Evolutionary conservation across 2,329 filamentous ascomycete genomes (phyloP).

Genomic region (Exserohilum rostratum): DNA sequence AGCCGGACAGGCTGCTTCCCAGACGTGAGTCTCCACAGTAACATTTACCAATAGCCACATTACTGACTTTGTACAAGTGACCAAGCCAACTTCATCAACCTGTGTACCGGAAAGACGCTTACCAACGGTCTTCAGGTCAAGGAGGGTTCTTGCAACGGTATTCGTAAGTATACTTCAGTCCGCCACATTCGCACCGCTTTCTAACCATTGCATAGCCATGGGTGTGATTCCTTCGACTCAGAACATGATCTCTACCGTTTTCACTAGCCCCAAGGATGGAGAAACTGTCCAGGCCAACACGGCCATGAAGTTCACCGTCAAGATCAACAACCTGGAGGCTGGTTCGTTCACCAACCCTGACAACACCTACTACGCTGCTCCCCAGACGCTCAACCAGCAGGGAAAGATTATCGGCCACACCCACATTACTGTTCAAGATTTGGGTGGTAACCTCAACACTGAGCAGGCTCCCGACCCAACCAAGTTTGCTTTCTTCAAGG

Average conservation of each 20-base stretch:
- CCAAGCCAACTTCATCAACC: constrained; percentile 65
- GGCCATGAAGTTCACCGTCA: constrained; percentile 57
- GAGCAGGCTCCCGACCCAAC: constrained; percentile 48
- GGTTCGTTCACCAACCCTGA: constrained; percentile 63
- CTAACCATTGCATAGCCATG: constrained; percentile 53
- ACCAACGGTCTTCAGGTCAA: constrained; percentile 62
- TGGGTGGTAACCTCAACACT: constrained; percentile 48
- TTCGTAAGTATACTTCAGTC: constrained; percentile 46
- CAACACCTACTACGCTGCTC: constrained; percentile 61
- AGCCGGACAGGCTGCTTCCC: constrained; percentile 53
- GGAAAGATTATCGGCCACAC: constrained; percentile 56
- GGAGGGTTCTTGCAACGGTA: constrained; percentile 62
- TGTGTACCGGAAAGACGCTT: constrained; percentile 60
- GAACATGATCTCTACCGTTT: constrained; percentile 63
- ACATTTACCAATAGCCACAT: not conserved
- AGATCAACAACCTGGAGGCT: constrained; percentile 57
- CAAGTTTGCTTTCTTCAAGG: constrained; percentile 64
- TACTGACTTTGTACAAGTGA: constrained; percentile 47
- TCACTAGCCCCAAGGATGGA: constrained; percentile 54
- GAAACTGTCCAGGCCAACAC: constrained; percentile 49
- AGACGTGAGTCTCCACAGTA: constrained; percentile 47
- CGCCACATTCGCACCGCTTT: not conserved
- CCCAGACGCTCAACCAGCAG: constrained; percentile 54
- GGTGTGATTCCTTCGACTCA: constrained; percentile 58
- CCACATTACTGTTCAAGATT: constrained; percentile 60